phyloP scores from a whole-genome alignment of 331 rosid genomes.

The Malus hybrid region DNA sequence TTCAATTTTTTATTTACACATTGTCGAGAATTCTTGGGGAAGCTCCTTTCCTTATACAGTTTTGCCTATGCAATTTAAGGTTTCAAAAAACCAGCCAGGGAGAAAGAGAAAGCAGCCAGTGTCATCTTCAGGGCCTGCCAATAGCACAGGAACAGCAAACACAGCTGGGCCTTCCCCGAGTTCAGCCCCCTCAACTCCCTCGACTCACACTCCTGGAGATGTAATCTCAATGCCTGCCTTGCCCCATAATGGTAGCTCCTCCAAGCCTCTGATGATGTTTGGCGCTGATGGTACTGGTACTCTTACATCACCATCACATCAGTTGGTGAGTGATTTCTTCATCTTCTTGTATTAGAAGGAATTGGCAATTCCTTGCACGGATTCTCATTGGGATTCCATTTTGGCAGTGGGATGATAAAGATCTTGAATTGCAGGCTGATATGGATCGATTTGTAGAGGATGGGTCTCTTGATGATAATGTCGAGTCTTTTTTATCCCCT shows the following conservation, averaged over 20 bases:
- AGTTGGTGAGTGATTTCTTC: constrained; percentile 61
- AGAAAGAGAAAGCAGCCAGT: constrained; percentile 97
- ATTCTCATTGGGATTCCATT: constrained; percentile 86
- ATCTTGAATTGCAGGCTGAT: constrained; percentile 99
- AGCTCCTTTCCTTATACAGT: constrained; percentile 46
- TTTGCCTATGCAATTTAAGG: constrained; percentile 46
- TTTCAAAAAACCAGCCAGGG: constrained; percentile 87
- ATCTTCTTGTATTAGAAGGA: constrained; percentile 40
- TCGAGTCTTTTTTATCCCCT: constrained; percentile 92
- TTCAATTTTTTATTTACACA: not conserved
- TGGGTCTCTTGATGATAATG: constrained; percentile 93
- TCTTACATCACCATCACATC: constrained; percentile 88
- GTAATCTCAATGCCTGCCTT: constrained; percentile 91
- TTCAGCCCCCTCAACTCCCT: constrained; percentile 98
- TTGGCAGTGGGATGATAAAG: constrained; percentile 99
- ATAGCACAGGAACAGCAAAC: constrained; percentile 95
- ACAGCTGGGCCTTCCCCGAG: constrained; percentile 97
- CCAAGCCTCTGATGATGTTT: constrained; percentile 86
- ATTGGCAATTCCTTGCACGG: constrained; percentile 45
- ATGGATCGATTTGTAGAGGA: constrained; percentile 96
- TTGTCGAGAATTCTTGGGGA: not conserved
- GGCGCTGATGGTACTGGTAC: constrained; percentile 74
- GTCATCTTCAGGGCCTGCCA: constrained; percentile 98
- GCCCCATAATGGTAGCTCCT: constrained; percentile 80
- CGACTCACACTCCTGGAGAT: constrained; percentile 98